phyloP scores from a whole-genome alignment of 805 yeast genomes.

The Myxozyma vanderwaltii region DNA sequence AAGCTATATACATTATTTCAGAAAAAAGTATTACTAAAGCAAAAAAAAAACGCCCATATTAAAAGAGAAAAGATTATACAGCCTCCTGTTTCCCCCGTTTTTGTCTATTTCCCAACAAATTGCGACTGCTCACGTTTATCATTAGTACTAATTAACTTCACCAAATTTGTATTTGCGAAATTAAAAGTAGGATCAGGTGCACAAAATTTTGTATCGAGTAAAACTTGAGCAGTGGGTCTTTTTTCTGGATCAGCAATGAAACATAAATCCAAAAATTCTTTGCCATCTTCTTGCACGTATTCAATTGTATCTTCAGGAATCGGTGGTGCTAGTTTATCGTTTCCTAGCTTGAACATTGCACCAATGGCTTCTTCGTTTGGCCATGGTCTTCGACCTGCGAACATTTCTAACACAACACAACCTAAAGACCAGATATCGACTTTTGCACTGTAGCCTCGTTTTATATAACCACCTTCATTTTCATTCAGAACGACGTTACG shows the following conservation, averaged over 20 bases:
- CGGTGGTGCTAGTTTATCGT: conserved; percentile 88
- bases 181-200: conserved; percentile 47
- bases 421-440: conserved; percentile 98
- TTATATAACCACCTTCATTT: conserved; percentile 82
- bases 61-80: neutral
- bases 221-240: conserved; percentile 81
- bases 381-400: conserved; percentile 98
- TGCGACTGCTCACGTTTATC: conserved; percentile 37
- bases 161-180: conserved; percentile 58
- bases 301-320: conserved; percentile 85
- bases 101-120: conserved; percentile 1
- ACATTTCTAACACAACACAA: conserved; percentile 96
- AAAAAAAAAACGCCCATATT: neutral
- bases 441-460: conserved; percentile 93
- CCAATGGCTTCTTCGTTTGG: conserved; percentile 92
- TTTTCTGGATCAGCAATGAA: conserved; percentile 75
- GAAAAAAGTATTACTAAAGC: neutral
- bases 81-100: neutral
- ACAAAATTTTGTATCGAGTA: conserved; percentile 45
- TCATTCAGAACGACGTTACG: conserved; percentile 73
- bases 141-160: conserved; percentile 53
- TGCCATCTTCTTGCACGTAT: conserved; percentile 63
- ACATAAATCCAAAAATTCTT: conserved; percentile 71
- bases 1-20: neutral
- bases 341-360: conserved; percentile 87